Conservation (phyloP, 1,139 yeast species). For the Hansenula anomala region DNA sequence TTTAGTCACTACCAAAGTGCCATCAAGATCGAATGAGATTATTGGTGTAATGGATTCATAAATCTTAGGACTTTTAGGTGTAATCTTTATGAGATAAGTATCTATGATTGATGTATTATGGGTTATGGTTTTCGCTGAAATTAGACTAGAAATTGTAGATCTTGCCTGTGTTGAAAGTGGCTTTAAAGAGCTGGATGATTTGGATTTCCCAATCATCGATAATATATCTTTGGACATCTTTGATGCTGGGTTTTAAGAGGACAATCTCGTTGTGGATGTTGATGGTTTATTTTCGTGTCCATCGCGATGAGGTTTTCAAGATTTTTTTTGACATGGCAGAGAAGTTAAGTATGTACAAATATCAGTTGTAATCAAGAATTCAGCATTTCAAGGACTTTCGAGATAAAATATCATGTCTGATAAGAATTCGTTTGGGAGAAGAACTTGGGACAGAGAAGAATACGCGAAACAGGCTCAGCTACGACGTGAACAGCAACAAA, state of each 20-base stretch:
- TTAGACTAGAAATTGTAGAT: neutral
- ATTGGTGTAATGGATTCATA: neutral
- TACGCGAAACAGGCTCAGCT: slow-evolving; percentile 46
- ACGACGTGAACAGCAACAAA: slow-evolving; percentile 18
- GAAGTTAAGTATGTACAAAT: no score
- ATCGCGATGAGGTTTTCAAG: neutral
- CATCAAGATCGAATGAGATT: slow-evolving; percentile 69
- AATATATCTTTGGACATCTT: slow-evolving; percentile 13
- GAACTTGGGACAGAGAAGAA: slow-evolving; percentile 66
- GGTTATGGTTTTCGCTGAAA: neutral
- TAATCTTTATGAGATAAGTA: slow-evolving; percentile 15
- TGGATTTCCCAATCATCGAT: slow-evolving; percentile 3
- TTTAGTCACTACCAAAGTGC: slow-evolving; percentile 59
- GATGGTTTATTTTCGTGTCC: neutral
- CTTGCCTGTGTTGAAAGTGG: neutral
- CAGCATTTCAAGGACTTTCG: no score
- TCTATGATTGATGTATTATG: slow-evolving; percentile 7
- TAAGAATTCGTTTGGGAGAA: slow-evolving; percentile 46
- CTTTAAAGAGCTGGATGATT: neutral
- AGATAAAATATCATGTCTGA: no score
- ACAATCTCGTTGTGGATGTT: neutral
- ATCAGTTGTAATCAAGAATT: no score
- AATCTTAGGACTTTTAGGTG: slow-evolving; percentile 7
- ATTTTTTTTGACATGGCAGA: no score
- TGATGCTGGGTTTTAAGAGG: no score